Evolutionary conservation across 2,329 filamentous ascomycete species (phyloP), one percentile per base, ranked within the genome.

Genomic region (Elsinoe ampelina): DNA sequence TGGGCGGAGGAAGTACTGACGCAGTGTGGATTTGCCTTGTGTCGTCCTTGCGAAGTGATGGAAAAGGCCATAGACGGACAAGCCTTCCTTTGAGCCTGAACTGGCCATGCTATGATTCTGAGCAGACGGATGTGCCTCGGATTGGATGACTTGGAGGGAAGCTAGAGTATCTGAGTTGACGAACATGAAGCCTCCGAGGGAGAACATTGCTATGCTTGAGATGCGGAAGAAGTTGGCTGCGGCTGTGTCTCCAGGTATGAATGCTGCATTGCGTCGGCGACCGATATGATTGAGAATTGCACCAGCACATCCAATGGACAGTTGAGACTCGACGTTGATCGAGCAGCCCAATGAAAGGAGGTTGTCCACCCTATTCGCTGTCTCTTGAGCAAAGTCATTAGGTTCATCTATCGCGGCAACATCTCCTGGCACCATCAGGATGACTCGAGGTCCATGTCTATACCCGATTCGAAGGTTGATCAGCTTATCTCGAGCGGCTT

Each of bases 61-160:
- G 60, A 96, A 95, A 0, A 97, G 73, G 0, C 88, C 91, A 68
- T 87, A 95, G 0, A 95, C 73, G 0, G 89, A 97, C 1, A 93
- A 76, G 13, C 83, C 86, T 71, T 95, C 90, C 68, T 92, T 95
- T 0, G 80, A 79, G 17, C 80, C 84, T 1, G 79, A 82, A 22
- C 75, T 78, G 5, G 77, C 80, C 2, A 83, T 81, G 0, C 86
- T 87, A 71, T 86, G 85, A 63, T 85, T 87, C 60, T 92, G 86
- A 48, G 81, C 84, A 65, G 89, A 90, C 3, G 89, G 91, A 68
- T 95, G 89, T 10, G 81, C 81, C 67, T 96, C 91, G 1, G 86
- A 83, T 57, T 86, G 85, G 22, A 95, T 77, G 26, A 98, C 88
- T 64, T 96, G 92, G 7, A 98, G 78, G 1, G 90, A 90, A 12